A percentile compares a stretch with the other conserved stretches of the same genome.
Conservation (phyloP, 805 yeast species). For the Starmera dryadoides region DNA sequence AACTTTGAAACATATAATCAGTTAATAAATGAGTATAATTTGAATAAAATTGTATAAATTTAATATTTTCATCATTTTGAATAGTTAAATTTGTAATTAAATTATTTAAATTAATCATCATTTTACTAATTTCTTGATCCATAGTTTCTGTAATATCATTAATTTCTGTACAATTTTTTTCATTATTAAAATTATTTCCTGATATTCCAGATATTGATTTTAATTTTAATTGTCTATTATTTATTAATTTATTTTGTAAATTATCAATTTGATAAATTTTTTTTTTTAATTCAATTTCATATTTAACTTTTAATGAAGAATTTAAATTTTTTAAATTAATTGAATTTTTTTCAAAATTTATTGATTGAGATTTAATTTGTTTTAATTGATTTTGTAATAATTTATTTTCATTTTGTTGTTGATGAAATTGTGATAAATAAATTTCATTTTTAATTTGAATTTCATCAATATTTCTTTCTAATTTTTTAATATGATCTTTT, state of each 20-base stretch:
- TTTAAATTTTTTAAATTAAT: conserved; percentile 4
- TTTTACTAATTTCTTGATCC: conserved; percentile 14
- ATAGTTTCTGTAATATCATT: conserved; percentile 1
- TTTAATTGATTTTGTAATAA: not conserved
- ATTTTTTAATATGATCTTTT: conserved; percentile 3
- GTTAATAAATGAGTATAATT: conserved; percentile 4
- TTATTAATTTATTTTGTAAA: conserved; percentile 12
- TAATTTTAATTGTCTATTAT: conserved; percentile 4
- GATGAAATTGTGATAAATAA: not conserved
- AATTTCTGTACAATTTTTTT: conserved; percentile 1
- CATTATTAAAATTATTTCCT: conserved; percentile 1
- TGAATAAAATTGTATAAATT: conserved; percentile 5
- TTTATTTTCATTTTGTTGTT: conserved; percentile 4
- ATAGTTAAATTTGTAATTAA: conserved; percentile 10
- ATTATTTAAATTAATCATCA: conserved; percentile 11
- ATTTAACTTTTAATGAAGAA: conserved; percentile 8
- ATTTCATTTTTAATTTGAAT: not conserved
- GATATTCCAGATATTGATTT: conserved; percentile 3
- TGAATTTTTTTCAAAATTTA: not conserved
- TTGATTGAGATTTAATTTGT: not conserved
- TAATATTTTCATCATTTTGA: conserved; percentile 5
- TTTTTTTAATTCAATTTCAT: conserved; percentile 15
- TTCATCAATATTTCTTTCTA: not conserved
- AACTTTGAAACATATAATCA: not conserved
- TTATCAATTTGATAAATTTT: conserved; percentile 9